phyloP scores from a whole-genome alignment of 129 eudicot species.

The Saussurea involucrata region DNA sequence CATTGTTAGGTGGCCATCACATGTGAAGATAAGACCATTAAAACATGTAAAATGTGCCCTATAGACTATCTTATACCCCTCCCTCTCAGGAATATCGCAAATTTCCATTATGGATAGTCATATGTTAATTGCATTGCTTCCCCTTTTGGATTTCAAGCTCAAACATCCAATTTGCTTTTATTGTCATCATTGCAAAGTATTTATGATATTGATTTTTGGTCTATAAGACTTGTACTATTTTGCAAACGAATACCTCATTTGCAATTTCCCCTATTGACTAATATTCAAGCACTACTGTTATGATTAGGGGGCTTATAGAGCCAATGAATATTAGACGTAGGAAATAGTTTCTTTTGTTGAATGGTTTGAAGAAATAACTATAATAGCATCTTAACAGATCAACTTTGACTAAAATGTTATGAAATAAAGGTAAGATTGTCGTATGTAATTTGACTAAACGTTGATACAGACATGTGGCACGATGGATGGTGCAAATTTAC shows the following conservation, averaged over 20 bases:
- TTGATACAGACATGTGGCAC: background rate
- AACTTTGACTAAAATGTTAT: background rate
- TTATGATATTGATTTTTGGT: background rate
- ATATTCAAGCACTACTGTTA: background rate
- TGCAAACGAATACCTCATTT: background rate
- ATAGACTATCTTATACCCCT: background rate
- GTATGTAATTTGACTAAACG: background rate
- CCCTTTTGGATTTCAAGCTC: background rate
- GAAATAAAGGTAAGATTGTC: background rate
- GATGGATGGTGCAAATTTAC: background rate
- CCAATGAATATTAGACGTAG: background rate
- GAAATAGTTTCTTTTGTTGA: background rate
- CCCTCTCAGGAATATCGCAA: background rate
- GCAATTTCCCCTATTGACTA: background rate
- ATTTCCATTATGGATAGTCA: background rate
- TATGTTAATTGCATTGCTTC: background rate
- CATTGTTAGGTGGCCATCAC: background rate
- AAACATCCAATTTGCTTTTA: background rate
- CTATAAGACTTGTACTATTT: background rate
- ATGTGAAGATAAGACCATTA: background rate
- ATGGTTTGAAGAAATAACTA: background rate
- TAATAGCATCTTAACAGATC: background rate
- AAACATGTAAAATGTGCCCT: background rate
- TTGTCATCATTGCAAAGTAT: background rate
- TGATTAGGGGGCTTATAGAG: background rate